These are phyloP conservation scores for Strigomonas galati DNA, from an alignment of 208 protist species.

Conservation along the genomic window DNA sequence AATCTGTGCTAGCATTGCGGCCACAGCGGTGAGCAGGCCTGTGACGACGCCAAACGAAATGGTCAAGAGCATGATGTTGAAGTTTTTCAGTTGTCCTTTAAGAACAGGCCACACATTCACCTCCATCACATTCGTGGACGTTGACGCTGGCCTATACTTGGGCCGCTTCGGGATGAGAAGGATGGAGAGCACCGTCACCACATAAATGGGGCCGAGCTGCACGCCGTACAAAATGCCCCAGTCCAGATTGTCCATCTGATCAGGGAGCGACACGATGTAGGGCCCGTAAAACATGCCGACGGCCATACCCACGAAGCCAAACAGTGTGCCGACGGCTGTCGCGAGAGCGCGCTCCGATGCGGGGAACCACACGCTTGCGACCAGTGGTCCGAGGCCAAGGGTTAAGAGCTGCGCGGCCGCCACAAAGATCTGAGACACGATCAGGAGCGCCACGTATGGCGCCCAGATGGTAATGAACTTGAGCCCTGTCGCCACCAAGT, in stretches of 20 bases:
- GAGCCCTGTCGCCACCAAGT: conserved; percentile 24
- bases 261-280: conserved; percentile 32
- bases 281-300: conserved; percentile 61
- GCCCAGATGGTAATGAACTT: conserved; percentile 41
- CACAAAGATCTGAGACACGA: conserved; percentile 37
- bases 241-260: conserved; percentile 11
- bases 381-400: conserved; percentile 31
- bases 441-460: conserved; percentile 30
- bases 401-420: conserved; percentile 37
- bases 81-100: conserved; percentile 23
- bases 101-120: conserved; percentile 19
- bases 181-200: conserved; percentile 21
- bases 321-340: conserved; percentile 37
- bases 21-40: conserved; percentile 34
- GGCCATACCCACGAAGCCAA: conserved; percentile 53
- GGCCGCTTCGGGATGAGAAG: conserved; percentile 26
- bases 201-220: conserved; percentile 26
- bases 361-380: conserved; percentile 56
- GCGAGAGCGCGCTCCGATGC: conserved; percentile 40
- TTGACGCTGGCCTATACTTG: conserved; percentile 25
- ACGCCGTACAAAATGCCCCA: conserved; percentile 33
- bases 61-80: conserved; percentile 30
- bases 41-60: conserved; percentile 36
- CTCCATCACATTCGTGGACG: conserved; percentile 20
- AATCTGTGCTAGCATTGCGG: conserved; percentile 37